A percentile compares a stretch with the other conserved stretches of the same genome.
Evolutionary conservation across 768 basidiomycete genomes (phyloP).

Genomic region (Auriscalpium orientale): DNA sequence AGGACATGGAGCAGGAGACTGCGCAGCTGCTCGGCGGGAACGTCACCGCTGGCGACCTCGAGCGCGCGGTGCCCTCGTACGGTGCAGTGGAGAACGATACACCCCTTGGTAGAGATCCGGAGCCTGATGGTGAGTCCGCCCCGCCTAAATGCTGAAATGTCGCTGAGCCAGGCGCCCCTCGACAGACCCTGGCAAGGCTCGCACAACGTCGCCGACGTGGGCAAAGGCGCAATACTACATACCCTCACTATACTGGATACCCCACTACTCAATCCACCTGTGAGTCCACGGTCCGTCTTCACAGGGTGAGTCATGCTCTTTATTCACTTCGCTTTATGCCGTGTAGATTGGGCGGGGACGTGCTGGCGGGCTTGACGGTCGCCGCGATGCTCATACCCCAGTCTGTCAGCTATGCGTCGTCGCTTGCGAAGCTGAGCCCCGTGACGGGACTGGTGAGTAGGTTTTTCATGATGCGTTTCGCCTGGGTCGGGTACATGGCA

Average conservation of each 20-base stretch:
- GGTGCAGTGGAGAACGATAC: neutral
- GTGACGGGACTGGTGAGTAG: conserved; percentile 71
- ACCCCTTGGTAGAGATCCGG: neutral
- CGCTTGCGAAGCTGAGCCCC: conserved; percentile 79
- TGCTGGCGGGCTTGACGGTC: conserved; percentile 82
- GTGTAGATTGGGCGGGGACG: conserved; percentile 53
- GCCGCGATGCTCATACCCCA: conserved; percentile 80
- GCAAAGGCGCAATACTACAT: conserved; percentile 65
- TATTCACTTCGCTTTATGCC: conserved; percentile 27
- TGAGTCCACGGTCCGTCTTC: conserved; percentile 28
- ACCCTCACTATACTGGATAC: conserved; percentile 74
- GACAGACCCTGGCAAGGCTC: neutral
- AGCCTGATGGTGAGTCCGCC: neutral
- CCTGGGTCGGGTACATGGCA: neutral
- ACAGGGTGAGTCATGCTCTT: neutral
- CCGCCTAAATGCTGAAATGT: neutral
- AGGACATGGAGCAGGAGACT: neutral
- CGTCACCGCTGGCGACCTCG: neutral
- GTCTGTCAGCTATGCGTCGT: conserved; percentile 87
- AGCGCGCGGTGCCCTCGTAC: neutral
- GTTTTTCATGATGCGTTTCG: neutral
- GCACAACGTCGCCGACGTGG: conserved; percentile 15
- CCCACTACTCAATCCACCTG: conserved; percentile 63
- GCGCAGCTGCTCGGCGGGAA: neutral
- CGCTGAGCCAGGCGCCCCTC: neutral